These are phyloP conservation scores for Fusarium denticulatum DNA, from an alignment of 2,329 filamentous ascomycete species.

Conservation along the genomic window DNA sequence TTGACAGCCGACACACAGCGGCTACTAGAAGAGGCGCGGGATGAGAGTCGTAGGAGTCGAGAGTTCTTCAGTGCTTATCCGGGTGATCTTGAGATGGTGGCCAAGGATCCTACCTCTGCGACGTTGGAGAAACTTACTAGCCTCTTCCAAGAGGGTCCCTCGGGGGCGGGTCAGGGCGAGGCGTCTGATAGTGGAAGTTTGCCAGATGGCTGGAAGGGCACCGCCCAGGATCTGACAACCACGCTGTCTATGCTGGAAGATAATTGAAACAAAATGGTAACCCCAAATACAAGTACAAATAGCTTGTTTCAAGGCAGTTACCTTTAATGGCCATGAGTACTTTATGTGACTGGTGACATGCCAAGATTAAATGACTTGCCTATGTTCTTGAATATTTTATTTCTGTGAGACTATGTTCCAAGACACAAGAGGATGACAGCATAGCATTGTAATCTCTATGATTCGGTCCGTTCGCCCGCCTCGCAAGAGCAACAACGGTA, in stretches of 20 bases:
- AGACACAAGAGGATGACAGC: no score
- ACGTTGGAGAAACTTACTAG: neutral
- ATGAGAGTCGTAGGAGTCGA: neutral
- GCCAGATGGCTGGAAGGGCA: neutral
- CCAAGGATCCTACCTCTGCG: neutral
- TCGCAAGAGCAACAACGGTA: no score
- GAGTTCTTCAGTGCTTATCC: neutral
- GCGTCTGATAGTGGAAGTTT: neutral
- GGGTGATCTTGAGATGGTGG: neutral
- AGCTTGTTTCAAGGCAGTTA: no score
- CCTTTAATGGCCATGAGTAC: no score
- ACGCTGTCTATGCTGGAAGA: neutral
- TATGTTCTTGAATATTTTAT: no score
- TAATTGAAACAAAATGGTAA: no score
- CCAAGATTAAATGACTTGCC: no score
- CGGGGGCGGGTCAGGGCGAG: fast-evolving
- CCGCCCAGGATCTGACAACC: neutral
- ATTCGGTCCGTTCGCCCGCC: no score
- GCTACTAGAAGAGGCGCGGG: neutral
- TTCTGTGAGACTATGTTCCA: no score
- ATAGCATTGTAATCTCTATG: no score
- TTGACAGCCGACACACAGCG: neutral
- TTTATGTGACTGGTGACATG: no score
- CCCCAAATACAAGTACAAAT: no score
- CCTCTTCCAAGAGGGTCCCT: neutral